A percentile compares a stretch with the other conserved stretches of the same genome.
Evolutionary conservation across 108 stramenopile genomes (phyloP).

Genomic region (Stephanodiscus triporus): DNA sequence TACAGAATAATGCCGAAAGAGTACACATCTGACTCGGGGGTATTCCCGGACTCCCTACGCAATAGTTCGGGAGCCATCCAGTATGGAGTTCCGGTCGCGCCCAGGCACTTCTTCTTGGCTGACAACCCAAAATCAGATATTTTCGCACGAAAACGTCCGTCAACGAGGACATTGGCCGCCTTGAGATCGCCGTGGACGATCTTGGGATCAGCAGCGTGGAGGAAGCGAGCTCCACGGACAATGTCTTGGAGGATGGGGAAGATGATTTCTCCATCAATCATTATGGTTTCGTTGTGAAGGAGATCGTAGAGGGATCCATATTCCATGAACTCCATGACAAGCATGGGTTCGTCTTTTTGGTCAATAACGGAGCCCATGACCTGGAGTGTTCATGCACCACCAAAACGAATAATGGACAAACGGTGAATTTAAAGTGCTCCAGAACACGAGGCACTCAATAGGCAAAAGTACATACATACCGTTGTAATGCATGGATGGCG

Average conservation of each 20-base stretch:
- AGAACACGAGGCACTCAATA: neutral
- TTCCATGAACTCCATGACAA: slow-evolving; percentile 79
- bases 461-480: slow-evolving; percentile 45
- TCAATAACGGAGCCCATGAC: slow-evolving; percentile 56
- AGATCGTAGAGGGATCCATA: slow-evolving; percentile 65
- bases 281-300: slow-evolving; percentile 62
- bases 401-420: neutral
- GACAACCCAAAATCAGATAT: slow-evolving; percentile 69
- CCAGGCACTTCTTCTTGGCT: slow-evolving; percentile 45
- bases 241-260: slow-evolving; percentile 64
- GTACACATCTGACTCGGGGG: slow-evolving; percentile 61
- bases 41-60: slow-evolving; percentile 51
- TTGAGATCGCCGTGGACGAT: slow-evolving; percentile 71
- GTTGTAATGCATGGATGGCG: slow-evolving; percentile 75
- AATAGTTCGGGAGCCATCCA: slow-evolving; percentile 96
- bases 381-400: neutral
- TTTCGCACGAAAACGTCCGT: slow-evolving; percentile 61
- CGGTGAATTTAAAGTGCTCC: neutral
- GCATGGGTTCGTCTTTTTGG: slow-evolving; percentile 50
- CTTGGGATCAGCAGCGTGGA: slow-evolving; percentile 63
- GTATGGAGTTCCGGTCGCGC: slow-evolving; percentile 86
- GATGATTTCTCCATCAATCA: slow-evolving; percentile 52
- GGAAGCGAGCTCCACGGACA: slow-evolving; percentile 63
- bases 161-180: slow-evolving; percentile 64
- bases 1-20: slow-evolving; percentile 68